phyloP scores from a whole-genome alignment of 2,329 filamentous ascomycete species.

The Samsoniella hepiali region DNA sequence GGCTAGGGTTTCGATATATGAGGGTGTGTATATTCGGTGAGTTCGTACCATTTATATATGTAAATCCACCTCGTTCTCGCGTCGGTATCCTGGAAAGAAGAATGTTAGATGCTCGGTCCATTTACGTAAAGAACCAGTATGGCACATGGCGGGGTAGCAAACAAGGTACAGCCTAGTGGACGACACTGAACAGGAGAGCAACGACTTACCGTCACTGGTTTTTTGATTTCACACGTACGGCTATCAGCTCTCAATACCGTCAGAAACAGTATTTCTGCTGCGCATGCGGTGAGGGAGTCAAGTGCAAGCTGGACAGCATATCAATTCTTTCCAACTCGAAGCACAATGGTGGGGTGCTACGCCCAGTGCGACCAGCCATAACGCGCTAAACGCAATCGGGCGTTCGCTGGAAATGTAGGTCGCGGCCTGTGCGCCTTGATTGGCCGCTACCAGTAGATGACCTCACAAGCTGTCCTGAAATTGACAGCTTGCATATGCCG shows the following conservation, averaged over 20 bases:
- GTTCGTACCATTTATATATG: too few relatives aligned
- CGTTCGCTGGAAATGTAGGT: neutral
- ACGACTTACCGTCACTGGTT: neutral
- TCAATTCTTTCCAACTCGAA: neutral
- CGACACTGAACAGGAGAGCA: neutral
- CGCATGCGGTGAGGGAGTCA: neutral
- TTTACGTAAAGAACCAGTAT: neutral
- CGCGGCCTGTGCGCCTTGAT: neutral
- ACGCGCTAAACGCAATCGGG: constrained; percentile 13
- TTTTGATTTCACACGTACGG: neutral
- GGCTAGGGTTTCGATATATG: neutral
- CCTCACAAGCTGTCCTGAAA: constrained; percentile 17
- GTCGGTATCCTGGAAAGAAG: neutral
- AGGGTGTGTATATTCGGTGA: neutral
- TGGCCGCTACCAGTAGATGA: constrained; percentile 5
- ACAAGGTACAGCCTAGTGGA: neutral
- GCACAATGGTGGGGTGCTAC: constrained; percentile 4
- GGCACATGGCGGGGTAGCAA: constrained; percentile 16
- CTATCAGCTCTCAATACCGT: neutral
- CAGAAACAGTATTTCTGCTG: neutral
- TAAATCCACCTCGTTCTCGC: neutral
- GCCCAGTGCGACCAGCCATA: neutral
- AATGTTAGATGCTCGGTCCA: neutral
- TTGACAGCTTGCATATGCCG: constrained; percentile 13
- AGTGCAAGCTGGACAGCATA: neutral